These are phyloP conservation scores for Rhodotorula diobovata DNA, from an alignment of 768 basidiomycete genomes.

Conservation along the genomic window DNA sequence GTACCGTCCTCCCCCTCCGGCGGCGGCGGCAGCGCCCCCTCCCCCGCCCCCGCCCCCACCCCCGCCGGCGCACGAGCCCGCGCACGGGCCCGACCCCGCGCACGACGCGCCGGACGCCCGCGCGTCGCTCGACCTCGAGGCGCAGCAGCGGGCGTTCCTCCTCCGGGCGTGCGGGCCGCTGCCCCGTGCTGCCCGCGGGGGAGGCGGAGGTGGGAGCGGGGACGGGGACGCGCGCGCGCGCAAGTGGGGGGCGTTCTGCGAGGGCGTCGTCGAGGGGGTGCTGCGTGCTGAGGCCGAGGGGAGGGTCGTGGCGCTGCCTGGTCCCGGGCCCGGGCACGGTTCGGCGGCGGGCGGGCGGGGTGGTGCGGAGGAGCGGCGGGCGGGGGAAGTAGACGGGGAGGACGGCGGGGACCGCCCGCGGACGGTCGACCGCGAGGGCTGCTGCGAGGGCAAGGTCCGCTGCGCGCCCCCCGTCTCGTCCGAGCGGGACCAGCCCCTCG, in stretches of 20 bases:
- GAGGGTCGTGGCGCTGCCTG: background rate
- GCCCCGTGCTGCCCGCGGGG: background rate
- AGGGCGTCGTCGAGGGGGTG: background rate
- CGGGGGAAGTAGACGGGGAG: too few species aligned
- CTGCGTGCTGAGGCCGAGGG: background rate
- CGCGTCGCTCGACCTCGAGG: too few species aligned
- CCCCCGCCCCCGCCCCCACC: background rate
- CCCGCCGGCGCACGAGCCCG: too few species aligned
- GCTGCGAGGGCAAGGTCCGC: background rate
- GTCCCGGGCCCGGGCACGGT: too few species aligned
- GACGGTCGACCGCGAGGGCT: background rate
- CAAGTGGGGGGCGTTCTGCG: background rate
- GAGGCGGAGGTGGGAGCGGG: too few species aligned
- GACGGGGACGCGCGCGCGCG: background rate
- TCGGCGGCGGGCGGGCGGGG: background rate
- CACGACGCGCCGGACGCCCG: too few species aligned
- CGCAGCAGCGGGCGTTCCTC: slow-evolving; percentile 1
- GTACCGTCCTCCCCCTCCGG: too few species aligned
- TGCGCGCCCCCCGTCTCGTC: background rate
- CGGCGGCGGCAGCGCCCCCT: too few species aligned
- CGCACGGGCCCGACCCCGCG: too few species aligned
- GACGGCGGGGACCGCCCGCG: too few species aligned
- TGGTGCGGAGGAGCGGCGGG: background rate
- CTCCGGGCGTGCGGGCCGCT: background rate
- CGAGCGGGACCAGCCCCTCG: too few species aligned